Evolutionary conservation across 1,284 basidiomycete genomes (phyloP), one percentile per base, ranked within the genome.

Genomic region (Anthracocystis panici-leucophaei): DNA sequence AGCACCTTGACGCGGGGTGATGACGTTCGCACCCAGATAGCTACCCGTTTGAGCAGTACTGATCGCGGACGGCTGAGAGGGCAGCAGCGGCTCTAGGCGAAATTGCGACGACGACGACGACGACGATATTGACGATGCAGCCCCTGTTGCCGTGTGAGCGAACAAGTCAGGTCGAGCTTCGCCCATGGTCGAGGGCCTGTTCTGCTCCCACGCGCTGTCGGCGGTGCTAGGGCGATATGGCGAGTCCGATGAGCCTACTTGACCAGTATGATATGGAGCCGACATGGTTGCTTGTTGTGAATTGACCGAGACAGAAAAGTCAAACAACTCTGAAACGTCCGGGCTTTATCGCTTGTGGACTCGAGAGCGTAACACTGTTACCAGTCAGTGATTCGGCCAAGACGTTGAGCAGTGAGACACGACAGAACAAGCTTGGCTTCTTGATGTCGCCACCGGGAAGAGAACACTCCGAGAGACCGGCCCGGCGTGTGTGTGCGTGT

Each of bases 141-240:
- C 27, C 5, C 45, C 51, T 2, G 62, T 0, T 8, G 58, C 33
- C 21, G 55, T 31, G 21, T 71, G 68, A 8, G 50, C 58, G 16
- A 57, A 71, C 27, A 71, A 8, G 21, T 71, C 68, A 31, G 59
- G 63, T 14, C 68, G 63, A 12, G 57, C 44, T 8, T 71, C 63
- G 25, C 44, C 58, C 40, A 71, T 31, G 45, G 44, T 51, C 0
- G 68, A 57, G 7, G 53, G 45, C 29, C 59, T 45, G n/a, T n/a
- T 20, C 21, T 71, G 68, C 27, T 65, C 63, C 68, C 68, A 71
- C n/a, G 55, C 55, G 44, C 58, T 56, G 40, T 71, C 68, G 12
- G 63, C 68, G 2, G 68, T 71, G 12, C 58, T 55, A 0, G 68
- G 63, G 29, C 68, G 57, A 23, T 71, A 71, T 12, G 68, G 68